A percentile compares a stretch with the other conserved stretches of the same genome.
Conservation (phyloP, 768 basidiomycete genomes). For the Naematelia aurantialba region DNA sequence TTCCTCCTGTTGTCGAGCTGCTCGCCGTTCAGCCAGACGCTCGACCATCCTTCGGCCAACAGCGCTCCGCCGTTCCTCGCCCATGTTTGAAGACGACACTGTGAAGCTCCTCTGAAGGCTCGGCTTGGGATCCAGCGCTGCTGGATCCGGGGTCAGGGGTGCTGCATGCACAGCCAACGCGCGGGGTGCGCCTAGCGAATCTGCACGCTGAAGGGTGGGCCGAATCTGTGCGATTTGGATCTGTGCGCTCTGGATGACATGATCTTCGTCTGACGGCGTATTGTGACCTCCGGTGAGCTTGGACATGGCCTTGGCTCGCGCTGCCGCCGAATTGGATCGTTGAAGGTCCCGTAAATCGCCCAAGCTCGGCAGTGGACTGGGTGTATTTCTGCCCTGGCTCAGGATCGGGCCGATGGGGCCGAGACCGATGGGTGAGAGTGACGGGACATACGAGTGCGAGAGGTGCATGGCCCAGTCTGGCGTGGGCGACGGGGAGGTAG, state of each 20-base stretch:
- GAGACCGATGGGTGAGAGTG: constrained; percentile 27
- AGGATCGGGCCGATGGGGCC: constrained; percentile 14
- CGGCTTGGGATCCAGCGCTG: constrained; percentile 21
- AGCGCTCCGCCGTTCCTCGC: constrained; percentile 48
- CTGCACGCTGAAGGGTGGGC: constrained; percentile 34
- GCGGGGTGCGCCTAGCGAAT: constrained; percentile 32
- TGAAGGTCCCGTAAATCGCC: constrained; percentile 72
- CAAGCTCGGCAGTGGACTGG: constrained; percentile 65
- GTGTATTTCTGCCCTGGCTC: constrained; percentile 56
- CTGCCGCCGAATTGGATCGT: constrained; percentile 85
- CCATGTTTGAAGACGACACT: constrained; percentile 42
- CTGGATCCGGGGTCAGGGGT: not conserved
- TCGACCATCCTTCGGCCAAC: constrained; percentile 51
- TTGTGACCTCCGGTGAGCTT: constrained; percentile 74
- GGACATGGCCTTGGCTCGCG: constrained; percentile 72
- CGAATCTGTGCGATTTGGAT: constrained; percentile 12
- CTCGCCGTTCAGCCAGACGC: constrained; percentile 41
- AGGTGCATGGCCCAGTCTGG: constrained; percentile 41
- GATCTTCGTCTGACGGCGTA: constrained; percentile 51
- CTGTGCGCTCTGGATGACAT: constrained; percentile 5
- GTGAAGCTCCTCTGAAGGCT: constrained; percentile 47
- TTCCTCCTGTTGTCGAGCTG: constrained; percentile 38
- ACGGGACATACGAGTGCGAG: constrained; percentile 38
- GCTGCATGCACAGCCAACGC: not conserved
- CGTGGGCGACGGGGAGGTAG: constrained; percentile 13